Percentiles rank a stretch among this genome's conserved stretches.
These are phyloP conservation scores for Teratosphaeria pseudoeucalypti DNA, from an alignment of 2,329 filamentous ascomycete genomes.

Conservation along the genomic window DNA sequence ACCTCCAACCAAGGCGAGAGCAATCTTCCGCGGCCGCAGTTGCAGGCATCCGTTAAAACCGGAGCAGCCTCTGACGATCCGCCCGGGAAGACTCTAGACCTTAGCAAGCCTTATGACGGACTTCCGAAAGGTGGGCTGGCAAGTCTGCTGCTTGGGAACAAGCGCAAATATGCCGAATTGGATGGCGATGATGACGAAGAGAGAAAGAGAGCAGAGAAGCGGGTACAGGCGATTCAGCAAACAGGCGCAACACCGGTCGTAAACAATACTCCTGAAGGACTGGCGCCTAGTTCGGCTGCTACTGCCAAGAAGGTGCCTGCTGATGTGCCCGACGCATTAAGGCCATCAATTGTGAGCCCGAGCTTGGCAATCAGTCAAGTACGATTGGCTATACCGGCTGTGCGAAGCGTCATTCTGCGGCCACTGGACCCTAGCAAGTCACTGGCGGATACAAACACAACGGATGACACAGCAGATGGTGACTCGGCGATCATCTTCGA, in stretches of 20 bases:
- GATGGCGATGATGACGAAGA: slow-evolving; percentile 68
- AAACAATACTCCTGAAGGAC: slow-evolving; percentile 64
- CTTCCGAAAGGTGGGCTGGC: slow-evolving; percentile 81
- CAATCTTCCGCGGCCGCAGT: slow-evolving; percentile 76
- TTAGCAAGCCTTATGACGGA: slow-evolving; percentile 89
- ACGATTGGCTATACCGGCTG: slow-evolving; percentile 75
- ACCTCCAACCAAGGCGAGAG: slow-evolving; percentile 81
- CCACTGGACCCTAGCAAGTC: slow-evolving; percentile 58
- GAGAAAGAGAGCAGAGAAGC: slow-evolving; percentile 46
- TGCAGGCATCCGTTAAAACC: slow-evolving; percentile 63
- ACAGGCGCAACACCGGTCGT: slow-evolving; percentile 62
- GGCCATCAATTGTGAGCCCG: slow-evolving; percentile 78
- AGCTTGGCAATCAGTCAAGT: slow-evolving; percentile 72
- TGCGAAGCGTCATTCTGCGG: slow-evolving; percentile 71
- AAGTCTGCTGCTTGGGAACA: slow-evolving; percentile 81
- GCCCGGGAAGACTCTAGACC: slow-evolving; percentile 66
- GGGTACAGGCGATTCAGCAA: slow-evolving; percentile 48
- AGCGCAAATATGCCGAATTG: slow-evolving; percentile 65
- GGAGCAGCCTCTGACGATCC: slow-evolving; percentile 34
- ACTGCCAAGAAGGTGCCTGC: slow-evolving; percentile 33
- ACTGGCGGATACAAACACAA: slow-evolving; percentile 1
- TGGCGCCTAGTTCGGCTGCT: slow-evolving; percentile 62
- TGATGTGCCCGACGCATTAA: slow-evolving; percentile 66
- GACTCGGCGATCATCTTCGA: slow-evolving; percentile 64
- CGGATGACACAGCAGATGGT: slow-evolving; percentile 42